Conservation (phyloP, 306 rosid species). For the Carpinus fangiana region DNA sequence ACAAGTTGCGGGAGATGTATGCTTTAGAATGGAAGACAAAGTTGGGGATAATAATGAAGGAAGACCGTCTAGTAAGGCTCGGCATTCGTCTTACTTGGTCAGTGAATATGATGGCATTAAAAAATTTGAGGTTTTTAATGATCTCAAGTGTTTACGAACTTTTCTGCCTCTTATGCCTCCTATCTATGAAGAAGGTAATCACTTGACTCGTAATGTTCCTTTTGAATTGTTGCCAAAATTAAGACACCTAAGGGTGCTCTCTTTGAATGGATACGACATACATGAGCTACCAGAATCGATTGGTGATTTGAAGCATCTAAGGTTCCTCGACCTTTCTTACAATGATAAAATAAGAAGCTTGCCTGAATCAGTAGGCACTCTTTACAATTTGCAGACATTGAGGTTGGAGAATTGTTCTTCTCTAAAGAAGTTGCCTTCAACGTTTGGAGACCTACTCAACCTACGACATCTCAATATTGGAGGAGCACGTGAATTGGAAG, state of each 20-base stretch:
- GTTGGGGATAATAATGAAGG: too few species aligned
- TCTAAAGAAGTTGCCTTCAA: neutral
- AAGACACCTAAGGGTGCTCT: neutral
- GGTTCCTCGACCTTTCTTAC: neutral
- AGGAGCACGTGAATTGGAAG: too few species aligned
- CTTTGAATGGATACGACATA: neutral
- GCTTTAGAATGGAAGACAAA: accelerated
- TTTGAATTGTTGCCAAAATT: neutral
- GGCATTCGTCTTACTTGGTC: neutral
- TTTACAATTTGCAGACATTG: neutral
- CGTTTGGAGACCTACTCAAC: neutral
- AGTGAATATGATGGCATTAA: too few species aligned
- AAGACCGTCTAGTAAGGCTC: neutral
- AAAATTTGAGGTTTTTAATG: neutral
- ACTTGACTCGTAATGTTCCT: too few species aligned
- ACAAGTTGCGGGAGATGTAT: too few species aligned
- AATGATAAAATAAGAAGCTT: too few species aligned
- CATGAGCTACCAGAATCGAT: neutral
- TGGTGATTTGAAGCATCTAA: neutral
- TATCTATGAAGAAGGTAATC: too few species aligned
- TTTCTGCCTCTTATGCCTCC: constrained; percentile 20
- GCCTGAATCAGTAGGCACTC: too few species aligned
- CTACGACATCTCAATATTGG: too few species aligned
- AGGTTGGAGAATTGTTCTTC: neutral
- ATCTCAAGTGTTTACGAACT: constrained; percentile 55